Evolutionary conservation across 352 stramenopile genomes (phyloP).

Genomic region (Phytopythium aichiense): DNA sequence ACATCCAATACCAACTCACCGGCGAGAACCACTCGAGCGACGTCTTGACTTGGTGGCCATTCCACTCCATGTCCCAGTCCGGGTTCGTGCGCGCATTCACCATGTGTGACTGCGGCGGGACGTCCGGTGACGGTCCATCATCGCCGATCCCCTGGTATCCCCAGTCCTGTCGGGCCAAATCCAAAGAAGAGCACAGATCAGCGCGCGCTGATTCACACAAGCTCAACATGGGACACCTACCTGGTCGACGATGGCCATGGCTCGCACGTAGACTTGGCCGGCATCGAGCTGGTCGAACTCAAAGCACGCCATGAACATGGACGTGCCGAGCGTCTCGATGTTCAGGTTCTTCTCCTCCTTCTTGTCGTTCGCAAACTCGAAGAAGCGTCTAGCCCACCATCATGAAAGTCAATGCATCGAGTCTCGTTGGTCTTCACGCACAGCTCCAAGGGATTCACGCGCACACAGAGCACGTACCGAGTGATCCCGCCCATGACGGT

Average conservation of each 20-base stretch:
- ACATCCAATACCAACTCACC: conserved; percentile 18
- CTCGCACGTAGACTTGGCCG: conserved; percentile 55
- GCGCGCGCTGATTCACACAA: background rate
- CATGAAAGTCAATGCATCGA: background rate
- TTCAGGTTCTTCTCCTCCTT: conserved; percentile 26
- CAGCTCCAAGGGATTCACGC: background rate
- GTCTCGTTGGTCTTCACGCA: background rate
- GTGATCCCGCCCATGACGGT: conserved; percentile 41
- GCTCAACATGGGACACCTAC: conserved; percentile 10
- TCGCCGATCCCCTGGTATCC: conserved; percentile 41
- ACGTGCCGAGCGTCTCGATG: conserved; percentile 54
- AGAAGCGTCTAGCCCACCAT: conserved; percentile 36
- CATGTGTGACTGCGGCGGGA: conserved; percentile 75
- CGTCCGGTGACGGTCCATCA: conserved; percentile 48
- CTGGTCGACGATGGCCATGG: conserved; percentile 71
- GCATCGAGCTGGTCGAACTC: conserved; percentile 29
- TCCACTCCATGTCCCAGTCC: conserved; percentile 56
- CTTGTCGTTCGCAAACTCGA: conserved; percentile 41
- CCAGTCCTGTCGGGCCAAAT: conserved; percentile 38
- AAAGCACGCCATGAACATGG: conserved; percentile 62
- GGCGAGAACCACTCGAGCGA: conserved; percentile 62
- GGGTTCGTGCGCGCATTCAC: conserved; percentile 80
- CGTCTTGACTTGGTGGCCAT: conserved; percentile 59
- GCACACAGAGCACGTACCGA: conserved; percentile 17
- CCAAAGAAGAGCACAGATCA: conserved; percentile 3